phyloP scores from a whole-genome alignment of 345 rosid genomes.

The Conringia planisiliqua region DNA sequence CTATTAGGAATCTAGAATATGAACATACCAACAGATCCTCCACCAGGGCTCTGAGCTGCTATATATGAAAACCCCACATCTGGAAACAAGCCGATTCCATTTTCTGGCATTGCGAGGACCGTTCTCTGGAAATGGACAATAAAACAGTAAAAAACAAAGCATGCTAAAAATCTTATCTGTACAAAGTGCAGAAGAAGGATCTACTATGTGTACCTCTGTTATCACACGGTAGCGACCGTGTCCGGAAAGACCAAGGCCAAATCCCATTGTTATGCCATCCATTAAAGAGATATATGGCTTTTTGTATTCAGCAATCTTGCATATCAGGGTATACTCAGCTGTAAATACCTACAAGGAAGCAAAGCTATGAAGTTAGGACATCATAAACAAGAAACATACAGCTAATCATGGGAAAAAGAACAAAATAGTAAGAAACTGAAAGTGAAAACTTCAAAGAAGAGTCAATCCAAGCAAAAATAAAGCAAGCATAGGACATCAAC shows the following conservation, averaged over 20 bases:
- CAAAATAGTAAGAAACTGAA: not conserved
- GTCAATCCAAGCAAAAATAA: not conserved
- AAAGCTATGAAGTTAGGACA: not conserved
- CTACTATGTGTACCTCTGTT: slow-evolving; percentile 59
- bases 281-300: slow-evolving; percentile 85
- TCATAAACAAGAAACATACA: slow-evolving; percentile 8
- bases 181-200: not conserved
- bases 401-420: not conserved
- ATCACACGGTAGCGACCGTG: slow-evolving; percentile 87
- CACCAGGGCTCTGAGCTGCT: slow-evolving; percentile 90
- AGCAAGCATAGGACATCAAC: too few species aligned
- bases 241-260: slow-evolving; percentile 90
- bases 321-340: slow-evolving; percentile 81
- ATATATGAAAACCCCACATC: slow-evolving; percentile 94
- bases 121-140: slow-evolving; percentile 37
- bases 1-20: not conserved
- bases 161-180: not conserved
- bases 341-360: slow-evolving; percentile 58
- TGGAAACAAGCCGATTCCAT: slow-evolving; percentile 94
- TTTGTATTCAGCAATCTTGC: slow-evolving; percentile 81
- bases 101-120: slow-evolving; percentile 95
- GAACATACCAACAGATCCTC: slow-evolving; percentile 81
- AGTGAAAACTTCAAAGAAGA: not conserved
- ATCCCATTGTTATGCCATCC: slow-evolving; percentile 98
- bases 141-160: slow-evolving; percentile 19